Percentiles rank a stretch among this genome's conserved stretches.
Conservation (phyloP, 2,329 filamentous ascomycete species). For the Alternaria arbusti region DNA sequence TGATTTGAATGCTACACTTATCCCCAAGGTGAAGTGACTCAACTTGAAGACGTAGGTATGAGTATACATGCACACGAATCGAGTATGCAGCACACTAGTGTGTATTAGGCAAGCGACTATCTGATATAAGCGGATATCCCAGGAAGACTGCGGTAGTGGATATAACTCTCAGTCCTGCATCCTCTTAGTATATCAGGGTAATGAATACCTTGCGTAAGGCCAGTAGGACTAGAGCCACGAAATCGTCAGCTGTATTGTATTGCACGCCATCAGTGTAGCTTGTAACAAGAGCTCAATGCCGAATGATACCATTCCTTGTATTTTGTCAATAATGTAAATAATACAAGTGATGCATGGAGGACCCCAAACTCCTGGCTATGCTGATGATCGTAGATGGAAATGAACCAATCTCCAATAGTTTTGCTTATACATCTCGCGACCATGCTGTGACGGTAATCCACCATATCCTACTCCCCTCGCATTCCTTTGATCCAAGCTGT, state of each 20-base stretch:
- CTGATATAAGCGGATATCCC: slow-evolving; percentile 2
- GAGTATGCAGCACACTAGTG: slow-evolving; percentile 7
- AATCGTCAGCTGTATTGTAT: neutral
- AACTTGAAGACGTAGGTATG: neutral
- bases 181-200: neutral
- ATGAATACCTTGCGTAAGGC: neutral
- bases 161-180: neutral
- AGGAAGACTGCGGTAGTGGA: neutral
- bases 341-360: slow-evolving; percentile 8
- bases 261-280: neutral
- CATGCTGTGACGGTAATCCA: neutral
- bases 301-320: neutral
- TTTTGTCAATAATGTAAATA: neutral
- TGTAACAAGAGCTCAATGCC: neutral
- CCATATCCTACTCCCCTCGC: neutral
- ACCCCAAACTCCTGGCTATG: slow-evolving; percentile 32
- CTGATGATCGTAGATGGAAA: slow-evolving; percentile 16
- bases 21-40: neutral
- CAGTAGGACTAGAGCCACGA: neutral
- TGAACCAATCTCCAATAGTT: neutral
- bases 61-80: neutral
- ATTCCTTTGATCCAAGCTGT: neutral
- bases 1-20: neutral
- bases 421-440: neutral
- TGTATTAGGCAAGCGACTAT: slow-evolving; percentile 7